Conservation (phyloP, 345 rosid genomes). For the Gossypium stocksii region DNA sequence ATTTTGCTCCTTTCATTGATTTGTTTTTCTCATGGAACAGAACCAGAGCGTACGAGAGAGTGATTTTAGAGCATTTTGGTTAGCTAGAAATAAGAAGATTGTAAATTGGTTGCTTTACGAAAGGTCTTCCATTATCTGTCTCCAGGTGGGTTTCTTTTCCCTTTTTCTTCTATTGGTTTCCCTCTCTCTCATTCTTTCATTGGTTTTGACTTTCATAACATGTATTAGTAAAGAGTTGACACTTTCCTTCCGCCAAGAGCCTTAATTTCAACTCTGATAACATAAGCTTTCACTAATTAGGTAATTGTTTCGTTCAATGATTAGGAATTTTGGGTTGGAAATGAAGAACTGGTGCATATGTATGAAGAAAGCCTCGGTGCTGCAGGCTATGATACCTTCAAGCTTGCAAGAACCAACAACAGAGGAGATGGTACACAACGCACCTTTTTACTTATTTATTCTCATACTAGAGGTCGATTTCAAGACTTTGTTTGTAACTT, state of each 20-base stretch:
- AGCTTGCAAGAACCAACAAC: constrained; percentile 59
- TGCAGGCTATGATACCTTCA: constrained; percentile 59
- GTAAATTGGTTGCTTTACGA: constrained; percentile 58
- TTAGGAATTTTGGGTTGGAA: constrained; percentile 81
- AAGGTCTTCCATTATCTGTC: constrained; percentile 63
- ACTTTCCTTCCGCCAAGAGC: background rate
- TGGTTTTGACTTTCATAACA: background rate
- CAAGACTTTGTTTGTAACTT: background rate
- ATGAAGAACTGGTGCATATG: constrained; percentile 69
- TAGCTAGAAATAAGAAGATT: constrained; percentile 49
- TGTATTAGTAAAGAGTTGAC: background rate
- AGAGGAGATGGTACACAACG: constrained; percentile 50
- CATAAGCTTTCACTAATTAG: background rate
- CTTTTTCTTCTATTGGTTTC: constrained; percentile 1
- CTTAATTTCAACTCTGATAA: constrained; percentile 5
- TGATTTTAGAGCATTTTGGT: constrained; percentile 50
- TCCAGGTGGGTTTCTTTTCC: constrained; percentile 44
- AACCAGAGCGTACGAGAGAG: constrained; percentile 66
- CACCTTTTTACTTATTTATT: background rate
- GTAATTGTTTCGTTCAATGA: background rate
- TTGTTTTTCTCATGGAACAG: constrained; percentile 26
- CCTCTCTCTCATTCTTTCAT: background rate
- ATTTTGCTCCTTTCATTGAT: background rate
- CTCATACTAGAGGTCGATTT: background rate
- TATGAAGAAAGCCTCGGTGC: constrained; percentile 49